Percentiles rank a stretch among this genome's conserved stretches.
Evolutionary conservation across 306 rosid genomes (phyloP).

Genomic region (Dicorynia guianensis): DNA sequence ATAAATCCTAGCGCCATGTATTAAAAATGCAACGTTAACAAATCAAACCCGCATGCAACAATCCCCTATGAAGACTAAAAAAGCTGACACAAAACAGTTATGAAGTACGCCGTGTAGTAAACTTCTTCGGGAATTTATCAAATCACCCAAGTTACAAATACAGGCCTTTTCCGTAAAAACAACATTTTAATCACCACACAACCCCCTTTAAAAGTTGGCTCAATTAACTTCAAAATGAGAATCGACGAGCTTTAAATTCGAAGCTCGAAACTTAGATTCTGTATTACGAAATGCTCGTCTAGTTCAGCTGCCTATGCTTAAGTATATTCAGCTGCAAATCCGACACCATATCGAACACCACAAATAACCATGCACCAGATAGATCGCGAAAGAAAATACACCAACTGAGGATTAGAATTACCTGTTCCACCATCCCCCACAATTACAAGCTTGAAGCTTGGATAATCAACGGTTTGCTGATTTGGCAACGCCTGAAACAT

Average conservation of each 20-base stretch:
- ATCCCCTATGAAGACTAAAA: neutral
- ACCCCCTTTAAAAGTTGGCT: too few relatives aligned
- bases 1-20: neutral
- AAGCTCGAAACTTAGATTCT: neutral
- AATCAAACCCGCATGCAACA: neutral
- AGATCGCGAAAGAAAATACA: constrained; percentile 22
- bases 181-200: too few relatives aligned
- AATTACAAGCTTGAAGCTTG: constrained; percentile 74
- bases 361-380: neutral
- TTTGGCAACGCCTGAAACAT: constrained; percentile 55
- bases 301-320: neutral
- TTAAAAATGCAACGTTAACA: neutral
- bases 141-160: neutral
- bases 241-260: neutral
- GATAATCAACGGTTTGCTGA: constrained; percentile 70
- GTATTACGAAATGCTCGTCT: too few relatives aligned
- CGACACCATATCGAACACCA: neutral
- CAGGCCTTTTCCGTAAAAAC: neutral
- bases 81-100: neutral
- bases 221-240: neutral
- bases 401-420: neutral
- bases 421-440: constrained; percentile 79
- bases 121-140: too few relatives aligned
- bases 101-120: neutral
- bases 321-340: neutral